phyloP scores from a whole-genome alignment of 1,139 yeast species.

The Candida sanyaensis region DNA sequence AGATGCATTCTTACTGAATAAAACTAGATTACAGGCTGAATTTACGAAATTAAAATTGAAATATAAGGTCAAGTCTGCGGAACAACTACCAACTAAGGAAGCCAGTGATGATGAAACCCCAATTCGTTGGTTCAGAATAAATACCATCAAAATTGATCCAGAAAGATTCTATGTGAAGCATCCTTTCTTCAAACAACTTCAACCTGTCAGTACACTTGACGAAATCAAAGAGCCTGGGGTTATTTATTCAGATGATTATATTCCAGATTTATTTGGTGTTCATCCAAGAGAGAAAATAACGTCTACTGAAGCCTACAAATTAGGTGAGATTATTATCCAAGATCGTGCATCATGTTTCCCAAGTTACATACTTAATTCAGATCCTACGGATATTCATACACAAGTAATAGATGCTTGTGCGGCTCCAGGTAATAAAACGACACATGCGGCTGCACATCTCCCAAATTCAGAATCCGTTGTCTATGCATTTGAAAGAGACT shows the following conservation, averaged over 20 bases:
- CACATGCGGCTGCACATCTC: slow-evolving; percentile 77
- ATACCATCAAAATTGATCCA: slow-evolving; percentile 49
- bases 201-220: slow-evolving; percentile 44
- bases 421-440: slow-evolving; percentile 98
- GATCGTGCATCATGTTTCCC: slow-evolving; percentile 98
- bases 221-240: slow-evolving; percentile 53
- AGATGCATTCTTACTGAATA: slow-evolving; percentile 74
- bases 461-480: slow-evolving; percentile 29
- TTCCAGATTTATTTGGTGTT: slow-evolving; percentile 79
- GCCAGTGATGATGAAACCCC: slow-evolving; percentile 67
- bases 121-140: slow-evolving; percentile 84
- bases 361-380: slow-evolving; percentile 66
- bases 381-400: slow-evolving; percentile 52
- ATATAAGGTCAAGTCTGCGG: slow-evolving; percentile 49
- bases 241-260: slow-evolving; percentile 68
- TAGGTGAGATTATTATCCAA: slow-evolving; percentile 84
- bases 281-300: slow-evolving; percentile 74
- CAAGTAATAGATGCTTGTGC: slow-evolving; percentile 90
- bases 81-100: slow-evolving; percentile 35
- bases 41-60: slow-evolving; percentile 74
- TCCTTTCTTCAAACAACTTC: slow-evolving; percentile 45
- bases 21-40: slow-evolving; percentile 81
- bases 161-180: slow-evolving; percentile 44
- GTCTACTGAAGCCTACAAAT: slow-evolving; percentile 61
- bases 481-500: slow-evolving; percentile 86